Conservation (phyloP, 1,284 basidiomycete genomes). For the Serendipita sp. region DNA sequence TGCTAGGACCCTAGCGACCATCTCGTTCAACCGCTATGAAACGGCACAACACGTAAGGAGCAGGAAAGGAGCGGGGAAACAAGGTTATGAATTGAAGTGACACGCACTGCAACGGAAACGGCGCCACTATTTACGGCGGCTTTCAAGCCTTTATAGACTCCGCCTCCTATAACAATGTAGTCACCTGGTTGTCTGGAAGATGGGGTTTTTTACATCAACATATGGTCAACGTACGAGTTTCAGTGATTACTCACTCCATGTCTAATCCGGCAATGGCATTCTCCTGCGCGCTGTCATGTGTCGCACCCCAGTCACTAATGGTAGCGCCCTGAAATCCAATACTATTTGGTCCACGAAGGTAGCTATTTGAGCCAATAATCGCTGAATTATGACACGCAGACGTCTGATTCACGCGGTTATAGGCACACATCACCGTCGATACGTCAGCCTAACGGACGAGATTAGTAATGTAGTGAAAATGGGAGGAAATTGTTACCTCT, state of each 20-base stretch:
- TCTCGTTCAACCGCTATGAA: conserved; percentile 10
- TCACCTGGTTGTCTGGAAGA: conserved; percentile 12
- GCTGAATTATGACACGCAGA: conserved; percentile 12
- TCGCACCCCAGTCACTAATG: conserved; percentile 12
- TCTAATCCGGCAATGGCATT: conserved; percentile 13
- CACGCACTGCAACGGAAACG: conserved; percentile 8
- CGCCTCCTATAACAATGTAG: conserved; percentile 14
- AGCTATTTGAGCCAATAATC: conserved; percentile 7
- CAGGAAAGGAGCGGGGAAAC: neutral
- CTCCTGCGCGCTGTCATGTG: conserved; percentile 11
- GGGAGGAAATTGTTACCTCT: conserved; percentile 8
- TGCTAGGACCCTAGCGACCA: conserved; percentile 11
- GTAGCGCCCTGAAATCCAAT: conserved; percentile 8
- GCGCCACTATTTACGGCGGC: conserved; percentile 10
- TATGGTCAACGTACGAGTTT: neutral
- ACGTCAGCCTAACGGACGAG: neutral
- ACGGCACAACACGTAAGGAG: neutral
- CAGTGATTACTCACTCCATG: conserved; percentile 10
- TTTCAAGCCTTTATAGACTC: conserved; percentile 11
- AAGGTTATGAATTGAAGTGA: neutral
- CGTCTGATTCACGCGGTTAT: conserved; percentile 12
- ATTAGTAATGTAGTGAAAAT: neutral
- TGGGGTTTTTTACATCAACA: neutral
- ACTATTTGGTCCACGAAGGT: neutral
- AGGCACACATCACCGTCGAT: conserved; percentile 8